Evolutionary conservation across 768 basidiomycete genomes (phyloP), one percentile per base, ranked within the genome.

Genomic region (Tulasnella sp.): DNA sequence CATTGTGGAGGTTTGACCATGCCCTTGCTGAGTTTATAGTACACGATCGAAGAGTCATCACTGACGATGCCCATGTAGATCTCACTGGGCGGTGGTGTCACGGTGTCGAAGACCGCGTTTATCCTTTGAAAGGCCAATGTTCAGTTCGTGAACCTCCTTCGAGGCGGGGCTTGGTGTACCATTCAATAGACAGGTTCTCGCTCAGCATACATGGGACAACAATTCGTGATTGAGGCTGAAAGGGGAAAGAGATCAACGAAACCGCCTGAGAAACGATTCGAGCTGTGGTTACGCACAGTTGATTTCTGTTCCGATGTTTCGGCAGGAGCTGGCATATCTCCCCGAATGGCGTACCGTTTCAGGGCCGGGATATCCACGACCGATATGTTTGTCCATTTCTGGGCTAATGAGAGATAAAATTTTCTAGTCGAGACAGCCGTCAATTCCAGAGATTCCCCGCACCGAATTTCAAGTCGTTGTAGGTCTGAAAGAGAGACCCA

Each of bases 21-120:
- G 78, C 93, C 94, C 74, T 88, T 87, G 83, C 91, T 92, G 80
- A 95, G 87, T 82, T 93, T 93, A 85, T 95, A 95, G 84, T 95
- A 95, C 75, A 95, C 94, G 71, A 92, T 91, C 12, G 94, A 94
- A 16, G 94, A 91, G 82, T 95, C 94, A 75, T 92, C 90, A 0
- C 91, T 89, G 68, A 90, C 91, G 78, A 94, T 92, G 18, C 91
- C 94, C 40, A 95, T 84, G 82, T 89, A 92, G 72, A 94, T 84
- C 76, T 89, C 87, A 52, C 3, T 46, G 2, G 87, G 84, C 18
- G 88, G 88, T 71, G 86, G 85, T 9, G 84, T 85, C 18, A 93
- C 85, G 18, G 85, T 86, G 9, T 84, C 82, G 84, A 94, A 94
- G 2, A 91, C 90, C 34, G 87, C 85, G 77, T 86, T 86, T 8